Evolutionary conservation across 2,329 filamentous ascomycete species (phyloP), one percentile per base, ranked within the genome.

Genomic region (Fusarium marasasianum): DNA sequence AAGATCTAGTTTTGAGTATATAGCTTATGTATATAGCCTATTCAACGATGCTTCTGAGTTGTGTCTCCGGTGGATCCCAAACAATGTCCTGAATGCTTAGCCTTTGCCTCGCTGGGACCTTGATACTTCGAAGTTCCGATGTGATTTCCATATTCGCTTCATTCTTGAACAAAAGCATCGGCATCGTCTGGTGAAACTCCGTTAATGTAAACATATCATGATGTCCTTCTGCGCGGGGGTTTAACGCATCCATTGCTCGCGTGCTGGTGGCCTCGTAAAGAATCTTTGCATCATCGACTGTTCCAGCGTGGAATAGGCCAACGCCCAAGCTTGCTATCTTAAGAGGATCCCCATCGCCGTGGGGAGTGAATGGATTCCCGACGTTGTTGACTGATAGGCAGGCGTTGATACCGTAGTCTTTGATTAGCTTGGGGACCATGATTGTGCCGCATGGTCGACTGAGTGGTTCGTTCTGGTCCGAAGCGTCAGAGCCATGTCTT

Each of bases 221-320:
- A 5, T 37, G 20, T 5, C 9, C n/a, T 4, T 26, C 5, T 0
- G n/a, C 6, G 0, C 6, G 14, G 1, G 66, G 47, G 0, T 24
- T 43, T 3, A 70, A 55, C 0, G 67, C 66, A 11, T 70, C 41
- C 31, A 50, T 44, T 2, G 67, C 67, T 1, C 60, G 53, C 1
- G 60, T 70, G 20, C 67, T 70, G 4, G 71, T n/a, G 3, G 67
- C 37, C 10, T 66, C 59, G 2, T 70, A 70, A 1, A 70, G 53
- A 2, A 60, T 9, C 4, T 31, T 40, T 5, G 66, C 66, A 14
- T 70, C 53, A 0, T 66, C 53, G 2, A 44, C n/a, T 12, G 26
- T 70, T 8, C 67, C 67, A 1, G 66, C 67, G 9, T 70, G 67
- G 15, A 59, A 70, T 1, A 70, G 2, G 0, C 67, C 60, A n/a